These are phyloP conservation scores for Clonostachys solani DNA, from an alignment of 2,329 filamentous ascomycete species.

Conservation along the genomic window DNA sequence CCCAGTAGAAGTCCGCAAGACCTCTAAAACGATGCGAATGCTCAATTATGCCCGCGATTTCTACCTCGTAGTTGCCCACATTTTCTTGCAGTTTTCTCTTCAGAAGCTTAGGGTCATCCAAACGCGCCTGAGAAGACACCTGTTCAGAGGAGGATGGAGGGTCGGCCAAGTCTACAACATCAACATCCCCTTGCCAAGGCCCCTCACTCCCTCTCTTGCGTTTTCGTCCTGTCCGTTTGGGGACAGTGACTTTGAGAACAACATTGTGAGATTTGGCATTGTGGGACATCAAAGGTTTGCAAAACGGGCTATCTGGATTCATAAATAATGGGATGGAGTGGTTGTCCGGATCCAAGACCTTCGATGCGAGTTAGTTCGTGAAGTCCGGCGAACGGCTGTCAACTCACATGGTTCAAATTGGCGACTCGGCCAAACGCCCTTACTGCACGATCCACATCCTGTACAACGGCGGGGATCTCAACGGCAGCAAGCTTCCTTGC, in stretches of 20 bases:
- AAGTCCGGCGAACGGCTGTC: background rate
- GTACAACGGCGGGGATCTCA: slow-evolving; percentile 36
- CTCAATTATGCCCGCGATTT: slow-evolving; percentile 68
- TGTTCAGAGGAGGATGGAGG: slow-evolving; percentile 6
- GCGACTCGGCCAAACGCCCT: slow-evolving; percentile 34
- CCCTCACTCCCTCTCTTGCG: slow-evolving; percentile 73
- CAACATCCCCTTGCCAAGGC: slow-evolving; percentile 50
- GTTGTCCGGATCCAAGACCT: slow-evolving; percentile 41
- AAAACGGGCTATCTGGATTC: slow-evolving; percentile 73
- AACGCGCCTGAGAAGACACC: slow-evolving; percentile 37
- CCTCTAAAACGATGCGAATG: slow-evolving; percentile 85
- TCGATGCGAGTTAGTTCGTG: slow-evolving; percentile 12
- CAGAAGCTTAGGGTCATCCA: slow-evolving; percentile 50
- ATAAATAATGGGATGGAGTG: slow-evolving; percentile 66
- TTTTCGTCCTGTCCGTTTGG: slow-evolving; percentile 81
- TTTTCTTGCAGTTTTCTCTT: slow-evolving; percentile 69
- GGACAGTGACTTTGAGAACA: slow-evolving; percentile 80
- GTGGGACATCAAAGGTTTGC: slow-evolving; percentile 73
- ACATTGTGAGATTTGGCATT: slow-evolving; percentile 77
- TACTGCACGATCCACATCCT: slow-evolving; percentile 35
- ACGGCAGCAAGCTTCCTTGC: slow-evolving; percentile 29
- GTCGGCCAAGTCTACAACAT: slow-evolving; percentile 16
- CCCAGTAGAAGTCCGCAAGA: slow-evolving; percentile 84
- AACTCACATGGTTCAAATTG: slow-evolving; percentile 29
- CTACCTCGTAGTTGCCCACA: slow-evolving; percentile 58